Evolutionary conservation across 768 basidiomycete genomes (phyloP).

Genomic region (Plicaturopsis crispa): DNA sequence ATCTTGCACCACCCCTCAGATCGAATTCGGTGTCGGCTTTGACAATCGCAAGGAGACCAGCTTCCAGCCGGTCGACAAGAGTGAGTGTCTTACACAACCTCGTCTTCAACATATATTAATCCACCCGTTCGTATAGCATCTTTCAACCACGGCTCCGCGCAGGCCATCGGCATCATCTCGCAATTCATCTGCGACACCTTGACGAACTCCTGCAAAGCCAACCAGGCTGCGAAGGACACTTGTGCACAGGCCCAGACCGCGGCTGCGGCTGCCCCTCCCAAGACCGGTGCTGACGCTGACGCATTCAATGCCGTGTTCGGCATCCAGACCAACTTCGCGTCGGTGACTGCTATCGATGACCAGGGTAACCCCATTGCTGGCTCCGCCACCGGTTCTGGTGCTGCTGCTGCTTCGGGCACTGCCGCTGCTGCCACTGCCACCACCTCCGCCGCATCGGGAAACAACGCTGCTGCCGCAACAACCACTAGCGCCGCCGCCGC

Average conservation of each 20-base stretch:
- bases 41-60: slow-evolving; percentile 51
- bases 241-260: slow-evolving; percentile 35
- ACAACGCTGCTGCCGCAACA: slow-evolving; percentile 6
- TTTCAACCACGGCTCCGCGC: slow-evolving; percentile 48
- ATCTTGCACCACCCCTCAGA: slow-evolving; percentile 46
- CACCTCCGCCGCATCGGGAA: too few species aligned
- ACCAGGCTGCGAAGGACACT: slow-evolving; percentile 44
- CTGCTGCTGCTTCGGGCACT: too few species aligned
- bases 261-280: slow-evolving; percentile 29
- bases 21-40: slow-evolving; percentile 51
- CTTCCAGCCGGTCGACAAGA: slow-evolving; percentile 46
- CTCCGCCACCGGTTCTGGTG: slow-evolving; percentile 5
- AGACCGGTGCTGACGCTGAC: slow-evolving; percentile 50
- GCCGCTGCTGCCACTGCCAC: too few species aligned
- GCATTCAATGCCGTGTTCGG: slow-evolving; percentile 29
- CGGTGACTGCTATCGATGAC: slow-evolving; percentile 28
- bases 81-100: slow-evolving; percentile 15
- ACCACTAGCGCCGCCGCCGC: slow-evolving; percentile 8
- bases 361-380: slow-evolving; percentile 23
- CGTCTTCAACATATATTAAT: slow-evolving; percentile 2
- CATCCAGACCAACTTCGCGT: slow-evolving; percentile 28
- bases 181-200: slow-evolving; percentile 49
- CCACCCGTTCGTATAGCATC: slow-evolving; percentile 19
- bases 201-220: slow-evolving; percentile 44
- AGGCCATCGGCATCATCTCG: slow-evolving; percentile 48